A percentile compares a stretch with the other conserved stretches of the same genome.
Evolutionary conservation across 1,284 basidiomycete species (phyloP).

Genomic region (Irpex sp.): DNA sequence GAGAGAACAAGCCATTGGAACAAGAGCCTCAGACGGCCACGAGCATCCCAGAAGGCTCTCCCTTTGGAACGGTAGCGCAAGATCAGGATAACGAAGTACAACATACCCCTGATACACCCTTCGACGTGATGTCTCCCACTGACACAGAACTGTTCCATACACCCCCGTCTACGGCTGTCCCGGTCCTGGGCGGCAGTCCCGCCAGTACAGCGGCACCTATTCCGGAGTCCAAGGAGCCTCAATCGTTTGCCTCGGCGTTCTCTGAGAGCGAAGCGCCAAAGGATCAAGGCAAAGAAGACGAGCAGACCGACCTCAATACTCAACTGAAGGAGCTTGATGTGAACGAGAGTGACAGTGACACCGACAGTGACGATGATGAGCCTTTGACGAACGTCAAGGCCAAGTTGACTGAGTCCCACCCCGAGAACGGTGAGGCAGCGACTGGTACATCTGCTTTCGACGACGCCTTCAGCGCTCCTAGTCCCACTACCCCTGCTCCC

Average conservation of each 20-base stretch:
- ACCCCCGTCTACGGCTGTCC: conserved; percentile 44
- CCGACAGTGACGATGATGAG: conserved; percentile 49
- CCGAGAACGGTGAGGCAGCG: conserved; percentile 19
- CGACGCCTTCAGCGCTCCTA: conserved; percentile 58
- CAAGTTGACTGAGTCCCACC: conserved; percentile 15
- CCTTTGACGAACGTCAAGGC: conserved; percentile 27
- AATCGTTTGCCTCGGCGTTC: conserved; percentile 2
- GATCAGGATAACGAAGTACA: conserved; percentile 14
- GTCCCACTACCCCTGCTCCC: neutral
- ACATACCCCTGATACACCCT: conserved; percentile 18
- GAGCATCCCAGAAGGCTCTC: conserved; percentile 1
- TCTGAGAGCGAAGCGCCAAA: conserved; percentile 5
- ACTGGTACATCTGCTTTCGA: conserved; percentile 42
- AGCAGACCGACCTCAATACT: conserved; percentile 49
- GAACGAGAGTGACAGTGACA: conserved; percentile 63
- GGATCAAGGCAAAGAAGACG: conserved; percentile 19
- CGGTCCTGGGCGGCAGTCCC: conserved; percentile 18
- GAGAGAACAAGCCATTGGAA: conserved; percentile 14
- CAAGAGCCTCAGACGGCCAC: conserved; percentile 4
- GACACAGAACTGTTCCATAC: conserved; percentile 61
- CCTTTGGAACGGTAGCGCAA: conserved; percentile 10
- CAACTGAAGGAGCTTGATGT: conserved; percentile 63
- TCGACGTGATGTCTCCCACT: conserved; percentile 27
- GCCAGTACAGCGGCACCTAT: conserved; percentile 17
- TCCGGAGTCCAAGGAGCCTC: conserved; percentile 39